Evolutionary conservation across 1,284 basidiomycete genomes (phyloP).

Genomic region (Albatrellus sp.): DNA sequence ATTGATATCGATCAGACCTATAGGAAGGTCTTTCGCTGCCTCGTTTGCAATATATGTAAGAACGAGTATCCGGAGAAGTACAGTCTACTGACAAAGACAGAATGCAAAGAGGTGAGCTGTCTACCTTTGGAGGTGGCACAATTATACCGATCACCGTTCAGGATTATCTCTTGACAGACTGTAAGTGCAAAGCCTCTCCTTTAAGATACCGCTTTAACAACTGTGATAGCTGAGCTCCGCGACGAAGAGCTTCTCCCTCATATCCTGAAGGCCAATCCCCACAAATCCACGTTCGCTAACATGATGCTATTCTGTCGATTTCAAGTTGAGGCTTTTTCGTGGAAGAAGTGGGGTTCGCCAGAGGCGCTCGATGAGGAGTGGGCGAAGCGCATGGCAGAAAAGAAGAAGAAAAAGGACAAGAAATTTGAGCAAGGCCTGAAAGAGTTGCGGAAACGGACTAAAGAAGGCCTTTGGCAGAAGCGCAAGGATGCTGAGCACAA

Average conservation of each 20-base stretch:
- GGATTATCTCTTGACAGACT: conserved; percentile 86
- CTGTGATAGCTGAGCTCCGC: conserved; percentile 67
- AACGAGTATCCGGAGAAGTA: conserved; percentile 85
- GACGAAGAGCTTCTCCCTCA: conserved; percentile 91
- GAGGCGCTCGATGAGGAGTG: conserved; percentile 89
- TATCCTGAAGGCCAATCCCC: conserved; percentile 91
- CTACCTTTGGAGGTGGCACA: neutral
- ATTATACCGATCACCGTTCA: conserved; percentile 17
- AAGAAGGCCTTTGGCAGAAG: conserved; percentile 83
- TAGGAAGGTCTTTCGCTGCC: conserved; percentile 69
- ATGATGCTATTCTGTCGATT: conserved; percentile 98
- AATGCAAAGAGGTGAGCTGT: conserved; percentile 79
- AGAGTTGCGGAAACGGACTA: conserved; percentile 75
- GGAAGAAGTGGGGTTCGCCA: conserved; percentile 94
- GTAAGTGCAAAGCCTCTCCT: conserved; percentile 27
- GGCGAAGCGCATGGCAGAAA: conserved; percentile 66
- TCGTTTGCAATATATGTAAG: conserved; percentile 86
- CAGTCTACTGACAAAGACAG: conserved; percentile 93
- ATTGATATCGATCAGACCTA: conserved; percentile 79
- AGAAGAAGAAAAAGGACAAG: conserved; percentile 85
- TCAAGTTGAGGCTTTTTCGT: conserved; percentile 95
- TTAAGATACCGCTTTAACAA: neutral
- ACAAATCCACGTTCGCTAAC: conserved; percentile 93
- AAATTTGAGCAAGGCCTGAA: conserved; percentile 83
- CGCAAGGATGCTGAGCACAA: conserved; percentile 79